Percentiles rank a stretch among this genome's conserved stretches.
Conservation (phyloP, 2,329 filamentous ascomycete species). For the Eurotiales sp. region DNA sequence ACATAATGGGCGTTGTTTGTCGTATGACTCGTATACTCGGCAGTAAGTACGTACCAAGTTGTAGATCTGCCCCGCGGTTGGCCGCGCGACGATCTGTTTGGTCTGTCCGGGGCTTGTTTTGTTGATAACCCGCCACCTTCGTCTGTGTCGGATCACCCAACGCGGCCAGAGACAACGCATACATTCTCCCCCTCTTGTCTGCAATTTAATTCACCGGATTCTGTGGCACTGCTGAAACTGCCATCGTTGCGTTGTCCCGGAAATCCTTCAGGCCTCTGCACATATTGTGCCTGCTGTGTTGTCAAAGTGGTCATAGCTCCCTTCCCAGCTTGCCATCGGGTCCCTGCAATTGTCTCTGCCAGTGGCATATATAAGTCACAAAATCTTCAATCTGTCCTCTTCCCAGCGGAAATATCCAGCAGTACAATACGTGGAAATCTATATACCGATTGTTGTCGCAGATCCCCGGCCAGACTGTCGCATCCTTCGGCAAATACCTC, state of each 20-base stretch:
- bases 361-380: not conserved
- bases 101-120: not conserved
- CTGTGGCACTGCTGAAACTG: no score
- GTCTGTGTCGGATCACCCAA: no score
- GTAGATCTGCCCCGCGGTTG: slow-evolving; percentile 8
- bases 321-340: not conserved
- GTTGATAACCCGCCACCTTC: not conserved
- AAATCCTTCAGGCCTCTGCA: not conserved
- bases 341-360: no score
- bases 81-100: slow-evolving; percentile 13
- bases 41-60: not conserved
- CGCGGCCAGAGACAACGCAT: not conserved
- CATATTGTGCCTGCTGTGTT: slow-evolving; percentile 9
- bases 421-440: no score
- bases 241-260: slow-evolving; percentile 2
- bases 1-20: not conserved
- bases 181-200: not conserved
- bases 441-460: not conserved
- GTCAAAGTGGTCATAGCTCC: slow-evolving; percentile 13
- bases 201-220: no score
- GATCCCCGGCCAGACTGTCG: slow-evolving; percentile 5
- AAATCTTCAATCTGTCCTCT: not conserved
- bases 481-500: not conserved
- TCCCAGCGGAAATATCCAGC: not conserved
- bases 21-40: not conserved